Percentiles rank a stretch among this genome's conserved stretches.
Evolutionary conservation across 768 basidiomycete genomes (phyloP).

Genomic region (Suillus bovinus): DNA sequence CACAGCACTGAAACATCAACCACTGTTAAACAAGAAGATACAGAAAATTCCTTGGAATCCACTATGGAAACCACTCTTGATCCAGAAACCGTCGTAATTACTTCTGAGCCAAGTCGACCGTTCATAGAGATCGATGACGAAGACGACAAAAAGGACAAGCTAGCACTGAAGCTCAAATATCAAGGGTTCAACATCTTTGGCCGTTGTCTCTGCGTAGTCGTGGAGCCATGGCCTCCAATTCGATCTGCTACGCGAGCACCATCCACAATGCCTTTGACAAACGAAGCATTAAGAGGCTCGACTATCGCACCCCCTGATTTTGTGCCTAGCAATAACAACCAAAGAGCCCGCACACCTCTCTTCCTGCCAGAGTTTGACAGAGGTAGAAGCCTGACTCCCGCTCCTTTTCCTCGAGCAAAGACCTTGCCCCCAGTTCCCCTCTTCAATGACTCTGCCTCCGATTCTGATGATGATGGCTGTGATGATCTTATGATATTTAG

Average conservation of each 20-base stretch:
- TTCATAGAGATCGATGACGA: conserved; percentile 46
- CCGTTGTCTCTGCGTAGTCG: conserved; percentile 76
- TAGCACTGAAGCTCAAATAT: conserved; percentile 62
- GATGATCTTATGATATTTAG: conserved; percentile 75
- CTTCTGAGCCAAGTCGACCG: background rate
- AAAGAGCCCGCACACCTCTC: conserved; percentile 59
- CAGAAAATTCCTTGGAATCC: conserved; percentile 1
- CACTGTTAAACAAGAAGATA: background rate
- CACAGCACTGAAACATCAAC: conserved; percentile 3
- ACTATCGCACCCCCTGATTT: conserved; percentile 37
- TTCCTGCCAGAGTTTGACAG: conserved; percentile 69
- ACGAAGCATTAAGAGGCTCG: conserved; percentile 28
- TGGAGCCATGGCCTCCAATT: conserved; percentile 76
- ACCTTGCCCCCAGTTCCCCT: conserved; percentile 43
- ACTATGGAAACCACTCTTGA: conserved; percentile 1
- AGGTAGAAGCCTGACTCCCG: conserved; percentile 41
- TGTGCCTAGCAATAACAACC: conserved; percentile 22
- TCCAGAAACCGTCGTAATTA: conserved; percentile 2
- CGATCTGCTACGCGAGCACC: conserved; percentile 35
- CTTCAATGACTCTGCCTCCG: conserved; percentile 35
- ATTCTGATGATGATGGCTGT: conserved; percentile 33
- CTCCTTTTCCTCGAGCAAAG: conserved; percentile 29
- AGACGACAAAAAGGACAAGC: conserved; percentile 74
- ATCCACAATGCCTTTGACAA: conserved; percentile 30
- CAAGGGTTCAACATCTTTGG: conserved; percentile 71